Conservation (phyloP, 371 early-diverging fungal genomes). For the Saksenaea oblongispora region DNA sequence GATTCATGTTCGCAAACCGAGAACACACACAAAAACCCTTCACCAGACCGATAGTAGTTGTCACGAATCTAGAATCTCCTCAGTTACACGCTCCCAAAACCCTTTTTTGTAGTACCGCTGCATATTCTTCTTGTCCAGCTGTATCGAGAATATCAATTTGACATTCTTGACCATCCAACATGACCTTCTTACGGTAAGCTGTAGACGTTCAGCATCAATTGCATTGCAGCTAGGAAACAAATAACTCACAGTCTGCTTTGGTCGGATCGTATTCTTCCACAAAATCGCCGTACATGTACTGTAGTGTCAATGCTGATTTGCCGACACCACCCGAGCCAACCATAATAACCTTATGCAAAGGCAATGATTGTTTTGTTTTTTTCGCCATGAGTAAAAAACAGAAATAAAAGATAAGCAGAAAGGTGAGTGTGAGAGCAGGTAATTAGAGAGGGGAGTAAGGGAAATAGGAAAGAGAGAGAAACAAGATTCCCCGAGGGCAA, state of each 20-base stretch:
- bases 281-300: slow-evolving; percentile 91
- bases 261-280: slow-evolving; percentile 93
- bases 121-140: slow-evolving; percentile 88
- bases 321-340: slow-evolving; percentile 92
- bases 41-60: slow-evolving; percentile 86
- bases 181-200: slow-evolving; percentile 67
- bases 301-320: slow-evolving; percentile 84
- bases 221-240: background rate
- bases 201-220: background rate
- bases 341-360: slow-evolving; percentile 86
- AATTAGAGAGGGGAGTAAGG: background rate
- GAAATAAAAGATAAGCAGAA: background rate
- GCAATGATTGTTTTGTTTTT: slow-evolving; percentile 55
- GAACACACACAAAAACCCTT: slow-evolving; percentile 87
- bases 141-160: slow-evolving; percentile 91
- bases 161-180: slow-evolving; percentile 70
- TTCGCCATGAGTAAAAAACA: slow-evolving; percentile 20
- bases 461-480: background rate
- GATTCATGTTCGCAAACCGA: slow-evolving; percentile 79
- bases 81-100: background rate
- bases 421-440: background rate
- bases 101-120: slow-evolving; percentile 47
- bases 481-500: background rate
- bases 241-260: slow-evolving; percentile 70
- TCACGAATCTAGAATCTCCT: slow-evolving; percentile 67